A percentile compares a stretch with the other conserved stretches of the same genome.
These are phyloP conservation scores for Cymbidium sinense DNA, from an alignment of 106 monocot species.

Conservation along the genomic window DNA sequence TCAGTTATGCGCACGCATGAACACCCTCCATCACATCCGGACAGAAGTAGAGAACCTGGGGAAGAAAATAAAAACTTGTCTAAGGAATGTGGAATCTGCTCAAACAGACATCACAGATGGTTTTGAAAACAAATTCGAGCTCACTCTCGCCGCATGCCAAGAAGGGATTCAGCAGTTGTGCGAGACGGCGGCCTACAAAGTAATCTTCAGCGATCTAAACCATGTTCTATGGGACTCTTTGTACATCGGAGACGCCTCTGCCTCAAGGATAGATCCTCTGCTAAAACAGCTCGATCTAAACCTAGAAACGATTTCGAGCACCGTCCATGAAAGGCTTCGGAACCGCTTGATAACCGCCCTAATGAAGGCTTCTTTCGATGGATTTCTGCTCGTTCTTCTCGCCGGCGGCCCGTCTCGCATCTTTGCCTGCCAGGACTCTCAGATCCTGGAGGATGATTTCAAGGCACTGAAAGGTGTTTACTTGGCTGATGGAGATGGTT, in stretches of 20 bases:
- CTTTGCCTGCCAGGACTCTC: constrained; percentile 49
- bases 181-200: constrained; percentile 74
- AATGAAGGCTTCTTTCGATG: constrained; percentile 78
- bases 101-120: constrained; percentile 60
- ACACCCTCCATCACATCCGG: constrained; percentile 67
- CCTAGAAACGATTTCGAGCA: constrained; percentile 68
- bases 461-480: constrained; percentile 46
- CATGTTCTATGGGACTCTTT: constrained; percentile 74
- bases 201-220: constrained; percentile 70
- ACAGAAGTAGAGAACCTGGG: constrained; percentile 66
- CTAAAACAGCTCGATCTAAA: constrained; percentile 75
- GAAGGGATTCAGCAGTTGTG: constrained; percentile 86
- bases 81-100: constrained; percentile 80
- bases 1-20: constrained; percentile 80
- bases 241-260: constrained; percentile 51
- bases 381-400: constrained; percentile 62
- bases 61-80: constrained; percentile 66
- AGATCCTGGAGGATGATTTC: constrained; percentile 63
- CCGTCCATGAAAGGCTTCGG: constrained; percentile 47
- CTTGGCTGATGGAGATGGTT: constrained; percentile 69
- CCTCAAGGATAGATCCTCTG: constrained; percentile 55
- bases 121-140: constrained; percentile 59
- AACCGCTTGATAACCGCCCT: constrained; percentile 63
- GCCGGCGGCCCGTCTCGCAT: constrained; percentile 58
- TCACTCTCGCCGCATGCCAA: constrained; percentile 51